Evolutionary conservation across 2,329 filamentous ascomycete genomes (phyloP), one percentile per base, ranked within the genome.

Genomic region (Alternaria sp.): DNA sequence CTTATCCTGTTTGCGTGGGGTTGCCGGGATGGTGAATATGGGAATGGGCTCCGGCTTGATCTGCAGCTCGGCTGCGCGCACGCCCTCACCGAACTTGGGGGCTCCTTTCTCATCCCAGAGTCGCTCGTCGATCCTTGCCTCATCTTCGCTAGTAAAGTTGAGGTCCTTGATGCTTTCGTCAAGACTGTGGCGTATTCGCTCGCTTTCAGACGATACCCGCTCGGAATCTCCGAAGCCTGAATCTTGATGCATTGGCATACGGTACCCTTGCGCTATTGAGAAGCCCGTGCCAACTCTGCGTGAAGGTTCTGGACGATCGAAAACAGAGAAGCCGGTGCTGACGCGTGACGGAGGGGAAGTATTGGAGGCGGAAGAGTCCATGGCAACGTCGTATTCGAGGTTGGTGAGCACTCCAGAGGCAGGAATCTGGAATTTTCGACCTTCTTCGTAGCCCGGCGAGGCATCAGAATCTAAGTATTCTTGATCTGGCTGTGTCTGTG

Each of bases 181-280:
- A 7, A 78, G 57, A 26, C 71, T 74, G 28, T 70, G 66, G 9
- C 74, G 65, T 46, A 77, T 73, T 3, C 66, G 58, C 51, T 76
- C 75, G 45, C 58, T 71, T 15, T 78, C 74, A 26, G 65, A 71
- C 6, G 68, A 69, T 5, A 65, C 46, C 5, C 67, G 65, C 26
- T 69, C 62, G 12, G 64, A 47, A 18, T 74, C 70, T 15, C 64
- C 71, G 55, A 80, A 78, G 1, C 78, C 78, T 11, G 78, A 79
- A 51, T 80, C 78, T 58, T 80, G 74, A 57, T 79, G 78, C 6
- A 75, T 55, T 12, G 78, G 78, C 26, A 71, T 68, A 26, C 70
- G 65, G 51, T 78, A 74, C 30, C 66, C 59, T 55, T 69, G 67
- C n/a, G 68, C 62, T n/a, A 68, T 59, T 12, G 71, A 71, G 20